Percentiles rank a stretch among this genome's conserved stretches.
phyloP scores from a whole-genome alignment of 208 protist genomes.

The Herpetomonas samuelpessoai region DNA sequence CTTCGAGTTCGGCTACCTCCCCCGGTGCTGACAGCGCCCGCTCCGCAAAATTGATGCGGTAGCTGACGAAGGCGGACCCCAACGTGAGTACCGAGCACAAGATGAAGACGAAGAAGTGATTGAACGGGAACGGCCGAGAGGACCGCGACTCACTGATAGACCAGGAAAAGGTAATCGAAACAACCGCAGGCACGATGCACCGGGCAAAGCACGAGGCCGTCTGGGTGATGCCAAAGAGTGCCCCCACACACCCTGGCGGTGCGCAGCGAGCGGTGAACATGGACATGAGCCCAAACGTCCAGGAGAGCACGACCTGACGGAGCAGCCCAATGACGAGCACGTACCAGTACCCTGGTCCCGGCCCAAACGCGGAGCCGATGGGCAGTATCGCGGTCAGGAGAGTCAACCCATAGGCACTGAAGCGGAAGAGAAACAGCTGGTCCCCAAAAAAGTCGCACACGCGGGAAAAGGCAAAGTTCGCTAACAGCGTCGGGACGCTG shows the following conservation, averaged over 20 bases:
- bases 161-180: conserved; percentile 49
- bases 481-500: conserved; percentile 25
- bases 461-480: conserved; percentile 22
- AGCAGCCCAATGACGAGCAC: conserved; percentile 35
- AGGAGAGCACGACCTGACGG: conserved; percentile 30
- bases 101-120: conserved; percentile 57
- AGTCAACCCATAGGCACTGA: conserved; percentile 9
- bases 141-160: conserved; percentile 24
- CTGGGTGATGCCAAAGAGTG: conserved; percentile 56
- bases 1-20: neutral
- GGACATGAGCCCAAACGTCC: conserved; percentile 44
- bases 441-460: neutral
- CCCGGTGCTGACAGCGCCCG: conserved; percentile 5
- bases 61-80: conserved; percentile 14
- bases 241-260: conserved; percentile 35
- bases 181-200: conserved; percentile 48
- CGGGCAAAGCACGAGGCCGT: conserved; percentile 36
- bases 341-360: conserved; percentile 17
- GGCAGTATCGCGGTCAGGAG: conserved; percentile 18
- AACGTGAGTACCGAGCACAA: conserved; percentile 18
- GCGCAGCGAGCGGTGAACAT: conserved; percentile 39
- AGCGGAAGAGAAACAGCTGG: conserved; percentile 9
- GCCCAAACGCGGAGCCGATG: conserved; percentile 11
- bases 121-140: conserved; percentile 37
- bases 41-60: conserved; percentile 12